phyloP scores from a whole-genome alignment of 2,329 filamentous ascomycete species.

The Aspergillus alliaceus region DNA sequence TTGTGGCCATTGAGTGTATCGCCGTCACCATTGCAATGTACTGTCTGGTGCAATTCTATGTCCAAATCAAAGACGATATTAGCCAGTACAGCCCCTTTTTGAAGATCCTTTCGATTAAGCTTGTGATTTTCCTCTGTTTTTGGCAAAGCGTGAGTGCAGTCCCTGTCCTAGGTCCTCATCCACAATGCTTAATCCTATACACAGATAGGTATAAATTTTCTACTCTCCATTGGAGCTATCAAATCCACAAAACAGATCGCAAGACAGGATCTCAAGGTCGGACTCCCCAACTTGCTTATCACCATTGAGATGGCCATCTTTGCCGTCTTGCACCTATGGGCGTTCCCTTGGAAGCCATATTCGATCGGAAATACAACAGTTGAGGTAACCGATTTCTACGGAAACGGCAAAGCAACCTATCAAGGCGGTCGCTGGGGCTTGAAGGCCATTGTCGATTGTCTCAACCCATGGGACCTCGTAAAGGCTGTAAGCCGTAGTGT shows the following conservation, averaged over 20 bases:
- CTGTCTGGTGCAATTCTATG: conserved; percentile 82
- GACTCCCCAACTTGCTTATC: conserved; percentile 74
- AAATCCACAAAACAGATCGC: conserved; percentile 62
- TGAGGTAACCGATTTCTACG: conserved; percentile 43
- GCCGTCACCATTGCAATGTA: conserved; percentile 85
- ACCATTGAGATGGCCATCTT: conserved; percentile 86
- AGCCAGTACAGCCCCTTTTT: conserved; percentile 70
- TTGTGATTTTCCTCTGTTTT: conserved; percentile 88
- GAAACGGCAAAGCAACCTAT: conserved; percentile 53
- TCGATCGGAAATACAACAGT: conserved; percentile 45
- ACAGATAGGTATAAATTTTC: conserved; percentile 59
- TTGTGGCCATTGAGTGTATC: conserved; percentile 66
- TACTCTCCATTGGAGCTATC: conserved; percentile 63
- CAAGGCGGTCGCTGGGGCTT: conserved; percentile 65
- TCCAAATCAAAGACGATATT: conserved; percentile 70
- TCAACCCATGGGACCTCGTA: conserved; percentile 80
- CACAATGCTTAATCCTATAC: not conserved
- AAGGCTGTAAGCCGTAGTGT: conserved; percentile 77
- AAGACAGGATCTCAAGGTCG: conserved; percentile 75
- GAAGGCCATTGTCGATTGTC: conserved; percentile 66
- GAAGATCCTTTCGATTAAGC: conserved; percentile 83
- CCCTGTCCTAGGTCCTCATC: not conserved
- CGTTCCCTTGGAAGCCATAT: conserved; percentile 77
- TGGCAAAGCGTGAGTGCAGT: conserved; percentile 64
- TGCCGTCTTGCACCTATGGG: conserved; percentile 74